Evolutionary conservation across 1,284 basidiomycete genomes (phyloP), one percentile per base, ranked within the genome.

Genomic region (Sanghuangporus weigelae): DNA sequence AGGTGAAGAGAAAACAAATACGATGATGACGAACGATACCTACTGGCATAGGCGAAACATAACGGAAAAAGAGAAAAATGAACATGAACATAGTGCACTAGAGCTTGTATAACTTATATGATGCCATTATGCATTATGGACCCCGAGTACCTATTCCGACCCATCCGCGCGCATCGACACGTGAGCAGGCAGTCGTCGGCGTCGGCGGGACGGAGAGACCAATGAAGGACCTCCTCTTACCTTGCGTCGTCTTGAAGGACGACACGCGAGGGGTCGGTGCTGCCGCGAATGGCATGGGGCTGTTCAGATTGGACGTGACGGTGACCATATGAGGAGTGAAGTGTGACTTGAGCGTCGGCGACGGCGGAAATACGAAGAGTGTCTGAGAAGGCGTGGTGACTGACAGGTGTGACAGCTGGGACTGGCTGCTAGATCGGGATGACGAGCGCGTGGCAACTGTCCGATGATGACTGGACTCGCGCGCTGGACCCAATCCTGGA

Each of bases 341-440:
- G 54, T 84, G 82, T 48, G 83, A 79, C 63, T 78, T 78, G 63
- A 81, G 72, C 7, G 84, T 87, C 8, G 90, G 89, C 12, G 89
- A 91, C 42, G 90, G 89, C 2, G 90, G 90, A 71, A 93, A 93
- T 46, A 93, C 86, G 69, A 93, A 92, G 55, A 93, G 78, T 0
- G 90, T 93, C 72, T 92, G 90, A 0, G 89, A 83, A 35, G 84
- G 83, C 8, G 67, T 66, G 78, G 76, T 67, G 73, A 62, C 38
- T 63, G 63, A 65, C 56, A 73, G 68, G 16, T 58, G 53, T 35
- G 62, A 51, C 48, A 60, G 39, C 31, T 63, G 62, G 12, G 64
- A 50, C 46, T 51, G 49, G 31, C 57, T 55, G 14, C 44, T 46
- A 14, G 64, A 65, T 10, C 64, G 64, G 40, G 64, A 65, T 14